A percentile compares a stretch with the other conserved stretches of the same genome.
Evolutionary conservation across 805 yeast species (phyloP).

Genomic region (Ogataea trehaloabstinens): DNA sequence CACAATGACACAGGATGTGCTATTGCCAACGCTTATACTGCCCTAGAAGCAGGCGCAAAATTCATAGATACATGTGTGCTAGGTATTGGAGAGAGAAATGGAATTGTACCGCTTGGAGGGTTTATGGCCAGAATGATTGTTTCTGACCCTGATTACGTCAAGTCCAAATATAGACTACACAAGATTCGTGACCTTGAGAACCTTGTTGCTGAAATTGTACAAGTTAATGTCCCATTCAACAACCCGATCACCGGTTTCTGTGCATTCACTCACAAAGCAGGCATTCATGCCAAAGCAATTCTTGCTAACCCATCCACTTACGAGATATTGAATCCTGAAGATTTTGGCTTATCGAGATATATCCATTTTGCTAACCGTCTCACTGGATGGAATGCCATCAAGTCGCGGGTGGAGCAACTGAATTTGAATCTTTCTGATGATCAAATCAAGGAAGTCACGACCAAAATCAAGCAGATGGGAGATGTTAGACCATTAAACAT

Average conservation of each 20-base stretch:
- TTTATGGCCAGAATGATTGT: constrained; percentile 64
- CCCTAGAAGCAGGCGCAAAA: constrained; percentile 62
- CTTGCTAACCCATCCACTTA: constrained; percentile 63
- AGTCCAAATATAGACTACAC: constrained; percentile 54
- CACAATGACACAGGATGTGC: constrained; percentile 67
- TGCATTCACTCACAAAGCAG: constrained; percentile 65
- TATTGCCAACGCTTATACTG: constrained; percentile 61
- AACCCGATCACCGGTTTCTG: constrained; percentile 65
- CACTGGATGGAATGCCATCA: constrained; percentile 65
- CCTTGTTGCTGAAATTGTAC: constrained; percentile 57
- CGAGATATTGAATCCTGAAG: constrained; percentile 56
- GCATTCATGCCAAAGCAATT: constrained; percentile 62
- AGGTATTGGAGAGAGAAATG: constrained; percentile 65
- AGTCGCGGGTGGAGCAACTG: constrained; percentile 59
- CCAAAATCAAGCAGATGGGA: constrained; percentile 54
- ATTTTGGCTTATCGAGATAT: constrained; percentile 60
- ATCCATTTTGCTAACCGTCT: constrained; percentile 60
- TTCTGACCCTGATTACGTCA: constrained; percentile 57
- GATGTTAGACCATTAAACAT: constrained; percentile 59
- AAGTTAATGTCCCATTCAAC: constrained; percentile 58
- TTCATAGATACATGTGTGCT: constrained; percentile 56
- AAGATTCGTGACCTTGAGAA: constrained; percentile 58
- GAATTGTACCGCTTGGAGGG: constrained; percentile 61
- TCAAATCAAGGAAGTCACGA: constrained; percentile 55
- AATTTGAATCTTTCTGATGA: constrained; percentile 54